Conservation (phyloP, 2,329 filamentous ascomycete genomes). For the Coniochaeta sp. region DNA sequence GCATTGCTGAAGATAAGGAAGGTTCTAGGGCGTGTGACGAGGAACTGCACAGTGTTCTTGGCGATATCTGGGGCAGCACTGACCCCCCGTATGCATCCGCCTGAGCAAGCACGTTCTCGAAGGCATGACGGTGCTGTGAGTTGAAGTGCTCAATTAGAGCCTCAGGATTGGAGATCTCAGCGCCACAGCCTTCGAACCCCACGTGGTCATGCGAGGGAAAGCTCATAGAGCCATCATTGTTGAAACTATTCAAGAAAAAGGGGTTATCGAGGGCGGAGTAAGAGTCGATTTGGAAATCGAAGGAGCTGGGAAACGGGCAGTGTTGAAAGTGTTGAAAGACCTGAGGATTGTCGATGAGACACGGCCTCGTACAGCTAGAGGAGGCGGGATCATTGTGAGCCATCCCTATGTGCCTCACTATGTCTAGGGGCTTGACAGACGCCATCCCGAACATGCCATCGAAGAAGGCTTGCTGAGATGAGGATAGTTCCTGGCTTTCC, state of each 20-base stretch:
- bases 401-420: conserved; percentile 14
- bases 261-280: conserved; percentile 7
- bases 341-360: conserved; percentile 14
- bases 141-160: conserved; percentile 18
- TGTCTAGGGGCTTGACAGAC: not conserved
- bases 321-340: conserved; percentile 13
- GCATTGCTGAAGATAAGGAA: not conserved
- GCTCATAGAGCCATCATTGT: not conserved
- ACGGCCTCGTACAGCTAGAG: conserved; percentile 14
- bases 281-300: conserved; percentile 5
- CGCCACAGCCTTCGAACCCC: conserved; percentile 14
- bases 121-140: conserved; percentile 13
- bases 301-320: conserved; percentile 14
- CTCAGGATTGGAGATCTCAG: conserved; percentile 14
- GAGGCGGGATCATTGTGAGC: conserved; percentile 13
- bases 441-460: not conserved
- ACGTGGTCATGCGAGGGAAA: conserved; percentile 8
- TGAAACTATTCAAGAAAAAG: conserved; percentile 4
- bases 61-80: not conserved
- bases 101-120: conserved; percentile 5
- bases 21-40: not conserved
- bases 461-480: conserved; percentile 6
- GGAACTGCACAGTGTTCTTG: not conserved
- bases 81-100: not conserved
- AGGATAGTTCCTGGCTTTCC: not conserved